These are phyloP conservation scores for Aphanomyces cochlioides DNA, from an alignment of 352 stramenopile species.

Conservation along the genomic window DNA sequence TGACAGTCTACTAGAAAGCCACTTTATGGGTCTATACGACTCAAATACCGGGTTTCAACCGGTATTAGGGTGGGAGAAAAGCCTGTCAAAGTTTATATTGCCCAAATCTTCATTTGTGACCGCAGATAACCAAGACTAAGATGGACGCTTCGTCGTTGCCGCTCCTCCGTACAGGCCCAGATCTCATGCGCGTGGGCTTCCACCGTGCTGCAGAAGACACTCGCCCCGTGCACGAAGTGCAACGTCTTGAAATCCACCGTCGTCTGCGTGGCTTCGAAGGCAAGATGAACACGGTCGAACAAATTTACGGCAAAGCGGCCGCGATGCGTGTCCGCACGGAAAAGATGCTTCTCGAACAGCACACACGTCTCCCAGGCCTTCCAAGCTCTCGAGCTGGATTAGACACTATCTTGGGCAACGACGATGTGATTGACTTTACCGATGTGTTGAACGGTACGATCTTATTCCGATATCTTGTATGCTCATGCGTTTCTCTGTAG, in stretches of 20 bases:
- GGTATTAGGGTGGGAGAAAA: not conserved
- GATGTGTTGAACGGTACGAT: constrained; percentile 76
- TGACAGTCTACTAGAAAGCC: too few species aligned
- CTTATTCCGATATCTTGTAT: not conserved
- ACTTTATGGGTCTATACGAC: too few species aligned
- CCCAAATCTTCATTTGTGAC: not conserved
- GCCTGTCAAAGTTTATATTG: not conserved
- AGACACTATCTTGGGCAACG: constrained; percentile 72
- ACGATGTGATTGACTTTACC: constrained; percentile 75
- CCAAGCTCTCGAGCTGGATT: constrained; percentile 69
- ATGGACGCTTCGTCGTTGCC: constrained; percentile 66
- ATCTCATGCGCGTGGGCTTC: constrained; percentile 78
- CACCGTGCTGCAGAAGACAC: constrained; percentile 79
- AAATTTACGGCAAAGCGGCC: constrained; percentile 85
- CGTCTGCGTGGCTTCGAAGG: constrained; percentile 76
- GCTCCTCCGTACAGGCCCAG: constrained; percentile 74
- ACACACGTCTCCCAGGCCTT: constrained; percentile 76
- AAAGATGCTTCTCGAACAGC: constrained; percentile 83
- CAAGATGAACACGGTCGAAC: constrained; percentile 86
- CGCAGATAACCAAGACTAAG: not conserved
- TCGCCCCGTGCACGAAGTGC: constrained; percentile 76
- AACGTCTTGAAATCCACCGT: constrained; percentile 78
- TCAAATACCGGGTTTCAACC: too few species aligned
- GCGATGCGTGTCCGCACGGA: constrained; percentile 86
- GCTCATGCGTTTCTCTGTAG: constrained; percentile 33